A percentile compares a stretch with the other conserved stretches of the same genome.
Conservation (phyloP, 257 asterid species). For the Scutellaria baicalensis region DNA sequence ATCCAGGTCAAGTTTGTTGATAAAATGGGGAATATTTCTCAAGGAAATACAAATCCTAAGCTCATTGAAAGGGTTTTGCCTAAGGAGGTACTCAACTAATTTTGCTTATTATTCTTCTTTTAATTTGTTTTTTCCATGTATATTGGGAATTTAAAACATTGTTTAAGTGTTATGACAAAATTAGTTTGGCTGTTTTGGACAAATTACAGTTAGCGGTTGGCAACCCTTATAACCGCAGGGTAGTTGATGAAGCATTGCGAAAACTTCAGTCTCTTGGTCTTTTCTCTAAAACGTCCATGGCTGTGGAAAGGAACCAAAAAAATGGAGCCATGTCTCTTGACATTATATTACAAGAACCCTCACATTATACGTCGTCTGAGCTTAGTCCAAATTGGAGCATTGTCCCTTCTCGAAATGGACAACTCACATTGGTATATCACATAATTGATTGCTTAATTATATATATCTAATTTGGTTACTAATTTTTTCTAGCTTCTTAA, state of each 20-base stretch:
- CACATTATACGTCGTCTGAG: constrained; percentile 78
- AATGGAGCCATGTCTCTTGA: neutral
- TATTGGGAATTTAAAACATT: too few relatives aligned
- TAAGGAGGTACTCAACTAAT: constrained; percentile 32
- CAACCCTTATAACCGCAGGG: neutral
- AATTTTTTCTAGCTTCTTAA: too few relatives aligned
- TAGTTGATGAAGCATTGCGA: neutral
- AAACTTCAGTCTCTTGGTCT: neutral
- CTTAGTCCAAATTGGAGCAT: constrained; percentile 83
- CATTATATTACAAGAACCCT: neutral
- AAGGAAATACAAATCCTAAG: constrained; percentile 47
- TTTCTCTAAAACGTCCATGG: neutral
- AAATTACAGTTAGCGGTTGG: neutral
- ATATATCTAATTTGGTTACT: neutral
- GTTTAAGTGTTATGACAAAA: too few relatives aligned
- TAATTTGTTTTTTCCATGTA: neutral
- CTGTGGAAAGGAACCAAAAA: neutral
- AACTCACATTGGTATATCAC: constrained; percentile 48
- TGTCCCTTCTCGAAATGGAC: constrained; percentile 70
- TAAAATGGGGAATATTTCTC: constrained; percentile 63
- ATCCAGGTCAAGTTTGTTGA: constrained; percentile 62
- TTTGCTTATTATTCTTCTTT: neutral
- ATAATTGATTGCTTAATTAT: too few relatives aligned
- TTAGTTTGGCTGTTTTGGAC: too few relatives aligned
- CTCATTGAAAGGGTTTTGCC: constrained; percentile 55